Base-by-base conservation (phyloP, 2,329 filamentous ascomycete genomes). In the Arthrobotrys pseudoclavata region DNA sequence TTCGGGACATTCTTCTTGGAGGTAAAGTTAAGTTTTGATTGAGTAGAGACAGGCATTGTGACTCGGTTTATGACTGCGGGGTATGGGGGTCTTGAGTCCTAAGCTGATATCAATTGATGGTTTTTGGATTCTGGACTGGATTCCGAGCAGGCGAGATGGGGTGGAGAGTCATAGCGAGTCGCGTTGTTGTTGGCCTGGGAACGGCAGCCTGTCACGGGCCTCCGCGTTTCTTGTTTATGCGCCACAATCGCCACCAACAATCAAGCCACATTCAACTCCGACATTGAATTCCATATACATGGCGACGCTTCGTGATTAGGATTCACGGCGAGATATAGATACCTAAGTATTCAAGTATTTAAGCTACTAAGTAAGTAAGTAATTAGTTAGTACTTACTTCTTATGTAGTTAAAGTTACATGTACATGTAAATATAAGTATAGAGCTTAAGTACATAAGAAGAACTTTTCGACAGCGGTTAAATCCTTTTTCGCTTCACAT, bases 1-100 rank as follows among this genome's bases (percentile, higher is more conserved):
- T 40, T 72, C 64, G 42, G 34, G 5, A 57, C 47, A 10, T 62
- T 68, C 37, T 76, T 76, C 34, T 70, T 76, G 13, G 66, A n/a
- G 31, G 50, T 26, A 47, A 76, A 76, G 52, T 76, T 76, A 10
- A 76, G 66, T 22, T 76, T 76, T 15, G 72, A 70, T 55, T 76
- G 72, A 5, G 72, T 76, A 13, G 72, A 76, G 20, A 62, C 72
- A 20, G 72, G 72, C 72, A 76, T 76, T 12, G 57, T 63, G 10
- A 18, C 20, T 50, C 13, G 10, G 47, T 13, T 50, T 4, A 47
- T 22, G 4, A 20, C 7, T 22, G 6, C 4, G n/a, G 5, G 47
- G 18, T 50, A 50, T 13, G 20, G 13, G 20, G 9, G n/a, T 9
- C 18, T 18, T 7, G 42, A 47, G 7, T 47, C 42, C 47, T 29